Conservation (phyloP, 345 rosid genomes). For the Arabidopsis suecica region DNA sequence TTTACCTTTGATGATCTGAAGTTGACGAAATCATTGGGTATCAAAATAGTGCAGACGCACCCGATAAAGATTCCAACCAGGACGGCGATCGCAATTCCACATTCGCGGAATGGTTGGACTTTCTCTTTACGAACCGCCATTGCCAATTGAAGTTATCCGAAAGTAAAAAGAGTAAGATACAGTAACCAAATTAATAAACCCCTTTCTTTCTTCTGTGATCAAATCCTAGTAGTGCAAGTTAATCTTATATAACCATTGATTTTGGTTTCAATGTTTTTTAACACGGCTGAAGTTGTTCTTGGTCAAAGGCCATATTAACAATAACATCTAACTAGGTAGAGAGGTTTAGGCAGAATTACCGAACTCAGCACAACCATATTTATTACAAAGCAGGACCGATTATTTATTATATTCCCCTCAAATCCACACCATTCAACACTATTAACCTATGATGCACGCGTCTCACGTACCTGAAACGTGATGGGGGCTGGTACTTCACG, state of each 20-base stretch:
- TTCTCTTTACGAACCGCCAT: slow-evolving; percentile 73
- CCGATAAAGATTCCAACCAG: slow-evolving; percentile 66
- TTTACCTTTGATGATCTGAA: slow-evolving; percentile 51
- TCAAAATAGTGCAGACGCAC: slow-evolving; percentile 64
- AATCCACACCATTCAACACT: neutral
- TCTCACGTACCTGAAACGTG: too few relatives aligned
- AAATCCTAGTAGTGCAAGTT: neutral
- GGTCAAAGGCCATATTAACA: neutral
- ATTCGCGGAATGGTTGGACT: slow-evolving; percentile 52
- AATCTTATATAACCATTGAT: neutral
- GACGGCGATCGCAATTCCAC: slow-evolving; percentile 65
- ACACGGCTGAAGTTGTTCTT: neutral
- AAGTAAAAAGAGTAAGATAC: neutral
- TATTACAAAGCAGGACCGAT: neutral
- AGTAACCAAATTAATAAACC: slow-evolving; percentile 25
- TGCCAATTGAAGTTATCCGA: neutral
- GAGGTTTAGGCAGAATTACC: slow-evolving; percentile 27
- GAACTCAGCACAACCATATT: neutral
- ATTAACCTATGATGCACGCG: too few relatives aligned
- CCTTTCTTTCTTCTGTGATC: neutral
- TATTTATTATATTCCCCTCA: neutral
- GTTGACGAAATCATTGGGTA: slow-evolving; percentile 68
- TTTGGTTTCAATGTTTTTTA: neutral
- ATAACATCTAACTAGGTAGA: slow-evolving; percentile 2
- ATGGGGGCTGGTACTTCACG: too few relatives aligned